Conservation (phyloP, 2,329 filamentous ascomycete species). For the Madurella fahalii region DNA sequence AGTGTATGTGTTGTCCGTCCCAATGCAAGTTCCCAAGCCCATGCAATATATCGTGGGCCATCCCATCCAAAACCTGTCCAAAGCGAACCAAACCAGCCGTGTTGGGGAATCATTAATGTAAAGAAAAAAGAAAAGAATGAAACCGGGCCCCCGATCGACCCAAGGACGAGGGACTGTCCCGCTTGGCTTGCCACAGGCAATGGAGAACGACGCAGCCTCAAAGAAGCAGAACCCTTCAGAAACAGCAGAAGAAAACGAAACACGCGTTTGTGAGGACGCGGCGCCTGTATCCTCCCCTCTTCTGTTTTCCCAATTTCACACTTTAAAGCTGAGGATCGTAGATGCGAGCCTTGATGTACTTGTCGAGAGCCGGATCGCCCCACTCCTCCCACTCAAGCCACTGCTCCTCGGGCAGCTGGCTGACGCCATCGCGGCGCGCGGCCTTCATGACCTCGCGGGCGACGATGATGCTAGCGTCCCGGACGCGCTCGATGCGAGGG, state of each 20-base stretch:
- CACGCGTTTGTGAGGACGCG: neutral
- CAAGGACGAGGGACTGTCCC: neutral
- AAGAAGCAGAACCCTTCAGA: neutral
- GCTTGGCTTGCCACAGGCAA: neutral
- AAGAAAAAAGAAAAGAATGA: slow-evolving; percentile 1
- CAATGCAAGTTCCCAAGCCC: slow-evolving; percentile 12
- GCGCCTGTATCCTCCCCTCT: too few relatives aligned
- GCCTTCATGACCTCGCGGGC: slow-evolving; percentile 91
- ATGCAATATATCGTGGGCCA: neutral
- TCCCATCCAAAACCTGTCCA: neutral
- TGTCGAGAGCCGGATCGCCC: slow-evolving; percentile 59
- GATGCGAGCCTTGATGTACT: slow-evolving; percentile 56
- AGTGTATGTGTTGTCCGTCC: slow-evolving; percentile 1
- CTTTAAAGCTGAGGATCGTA: slow-evolving; percentile 49
- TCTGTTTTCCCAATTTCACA: neutral
- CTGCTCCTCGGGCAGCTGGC: slow-evolving; percentile 61
- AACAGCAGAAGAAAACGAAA: too few relatives aligned
- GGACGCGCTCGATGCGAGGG: slow-evolving; percentile 83
- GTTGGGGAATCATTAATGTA: slow-evolving; percentile 15
- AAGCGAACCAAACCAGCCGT: neutral
- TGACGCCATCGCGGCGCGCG: slow-evolving; percentile 77
- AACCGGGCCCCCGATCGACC: neutral
- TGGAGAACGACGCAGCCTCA: neutral
- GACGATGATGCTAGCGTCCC: slow-evolving; percentile 82
- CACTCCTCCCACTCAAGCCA: slow-evolving; percentile 71